These are phyloP conservation scores for Fusarium keratoplasticum DNA, from an alignment of 2,329 filamentous ascomycete genomes.

Conservation along the genomic window DNA sequence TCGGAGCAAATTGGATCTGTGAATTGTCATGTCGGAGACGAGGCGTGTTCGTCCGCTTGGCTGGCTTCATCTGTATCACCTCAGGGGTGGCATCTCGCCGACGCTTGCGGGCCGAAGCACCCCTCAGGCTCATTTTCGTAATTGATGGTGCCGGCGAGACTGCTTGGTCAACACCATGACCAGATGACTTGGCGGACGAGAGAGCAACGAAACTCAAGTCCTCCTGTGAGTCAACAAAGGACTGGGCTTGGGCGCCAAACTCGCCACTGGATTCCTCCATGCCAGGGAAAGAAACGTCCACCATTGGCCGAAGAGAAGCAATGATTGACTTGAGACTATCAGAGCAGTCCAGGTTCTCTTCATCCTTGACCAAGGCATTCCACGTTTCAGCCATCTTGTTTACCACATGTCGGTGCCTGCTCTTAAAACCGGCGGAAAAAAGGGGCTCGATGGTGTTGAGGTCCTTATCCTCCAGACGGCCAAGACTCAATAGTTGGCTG, in stretches of 20 bases:
- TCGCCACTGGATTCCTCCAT: constrained; percentile 53
- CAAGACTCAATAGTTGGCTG: constrained; percentile 49
- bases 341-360: constrained; percentile 72
- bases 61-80: constrained; percentile 33
- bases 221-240: constrained; percentile 63
- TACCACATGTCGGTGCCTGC: constrained; percentile 66
- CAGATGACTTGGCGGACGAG: constrained; percentile 47
- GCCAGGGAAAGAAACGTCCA: constrained; percentile 60
- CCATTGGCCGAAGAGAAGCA: constrained; percentile 66
- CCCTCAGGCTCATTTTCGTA: constrained; percentile 34
- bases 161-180: constrained; percentile 34
- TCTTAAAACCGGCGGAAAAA: constrained; percentile 67
- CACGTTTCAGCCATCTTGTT: constrained; percentile 67
- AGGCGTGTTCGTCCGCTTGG: constrained; percentile 54
- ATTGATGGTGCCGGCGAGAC: constrained; percentile 24
- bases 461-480: constrained; percentile 55
- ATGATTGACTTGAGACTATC: constrained; percentile 71
- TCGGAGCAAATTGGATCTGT: constrained; percentile 80
- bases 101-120: constrained; percentile 44
- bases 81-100: constrained; percentile 45
- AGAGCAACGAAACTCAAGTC: constrained; percentile 52
- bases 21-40: constrained; percentile 83
- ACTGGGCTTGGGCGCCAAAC: constrained; percentile 53
- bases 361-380: constrained; percentile 76
- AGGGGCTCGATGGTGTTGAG: constrained; percentile 66